Base-by-base conservation (phyloP, 768 basidiomycete species). In the Trichaptum fuscoviolaceum region DNA sequence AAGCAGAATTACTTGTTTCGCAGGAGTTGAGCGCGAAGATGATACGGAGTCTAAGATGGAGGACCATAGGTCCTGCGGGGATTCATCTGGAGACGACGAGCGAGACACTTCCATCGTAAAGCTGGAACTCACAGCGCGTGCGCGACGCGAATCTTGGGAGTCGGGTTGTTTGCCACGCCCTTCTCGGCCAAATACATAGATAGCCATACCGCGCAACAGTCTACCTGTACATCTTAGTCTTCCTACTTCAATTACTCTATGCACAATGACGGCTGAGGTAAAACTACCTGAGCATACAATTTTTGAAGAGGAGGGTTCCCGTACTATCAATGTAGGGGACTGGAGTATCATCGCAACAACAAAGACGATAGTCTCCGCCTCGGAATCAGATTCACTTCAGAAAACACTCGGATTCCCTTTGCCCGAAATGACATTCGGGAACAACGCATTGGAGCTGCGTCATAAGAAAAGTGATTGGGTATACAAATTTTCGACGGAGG, bases 391-490 rank as follows among this genome's bases (percentile, higher is more conserved):
- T 73, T 81, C 81, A 0, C 77, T 93, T 60, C 89, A 91, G 63
- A 78, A 84, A 7, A 70, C 76, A 0, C 79, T 93, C 4, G 87
- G 88, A 1, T 82, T 99, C 26, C 92, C 96, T 0, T 77, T 96
- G 1, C 97, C 97, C 1, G 97, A 99, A 75, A 99, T 99, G 94
- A 95, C 92, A 0, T 99, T 98, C 72, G 95, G 95, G 6, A 86
- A 84, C 75, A 99, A 99, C 76, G 75, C 74, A 18, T 82, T 99
- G 9, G 78, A 81, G 3, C 77, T 99, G 26, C 80, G 82, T 35
- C 93, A 98, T 71, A 78, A 73, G 26, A 76, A 85, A 0, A 86
- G 84, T 8, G 86, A 85, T 12, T 90, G 90, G 84, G 78, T 75
- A 63, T 86, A 91, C 66, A 72, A 78, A 0, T 95, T 97, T 75